Percentiles rank a stretch among this genome's conserved stretches.
phyloP scores from a whole-genome alignment of 139 green algal genomes.

The Haematococcus lacustris region DNA sequence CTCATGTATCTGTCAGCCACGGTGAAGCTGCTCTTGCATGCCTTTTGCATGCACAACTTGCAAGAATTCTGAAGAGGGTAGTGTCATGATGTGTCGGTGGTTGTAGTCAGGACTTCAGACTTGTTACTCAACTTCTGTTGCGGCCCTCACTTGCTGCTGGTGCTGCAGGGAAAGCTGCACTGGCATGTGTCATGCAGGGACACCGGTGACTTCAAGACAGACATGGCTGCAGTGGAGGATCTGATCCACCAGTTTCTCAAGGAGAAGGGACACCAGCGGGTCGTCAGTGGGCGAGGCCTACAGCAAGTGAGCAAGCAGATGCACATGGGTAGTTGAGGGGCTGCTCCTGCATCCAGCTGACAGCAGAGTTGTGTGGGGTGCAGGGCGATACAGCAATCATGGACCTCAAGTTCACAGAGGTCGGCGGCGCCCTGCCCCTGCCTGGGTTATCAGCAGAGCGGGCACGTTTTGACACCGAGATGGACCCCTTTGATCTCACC shows the following conservation, averaged over 20 bases:
- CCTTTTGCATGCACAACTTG: too few species aligned
- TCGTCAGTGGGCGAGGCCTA: slow-evolving; percentile 42
- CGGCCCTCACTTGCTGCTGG: too few species aligned
- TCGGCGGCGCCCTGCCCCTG: slow-evolving; percentile 7
- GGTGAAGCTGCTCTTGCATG: too few species aligned
- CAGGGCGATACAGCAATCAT: slow-evolving; percentile 35
- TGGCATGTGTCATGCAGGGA: slow-evolving; percentile 25
- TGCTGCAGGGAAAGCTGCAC: too few species aligned
- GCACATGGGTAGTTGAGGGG: background rate
- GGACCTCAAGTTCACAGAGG: slow-evolving; percentile 26
- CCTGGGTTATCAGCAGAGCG: slow-evolving; percentile 26
- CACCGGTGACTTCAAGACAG: slow-evolving; percentile 37
- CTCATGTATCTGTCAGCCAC: too few species aligned
- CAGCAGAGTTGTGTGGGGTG: background rate
- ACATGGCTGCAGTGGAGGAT: slow-evolving; percentile 42
- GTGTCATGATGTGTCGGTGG: too few species aligned
- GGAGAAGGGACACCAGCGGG: slow-evolving; percentile 40
- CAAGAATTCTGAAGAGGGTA: too few species aligned
- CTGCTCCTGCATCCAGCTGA: background rate
- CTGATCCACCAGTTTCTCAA: slow-evolving; percentile 54
- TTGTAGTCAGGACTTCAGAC: too few species aligned
- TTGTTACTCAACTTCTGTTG: too few species aligned
- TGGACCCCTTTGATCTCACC: slow-evolving; percentile 32
- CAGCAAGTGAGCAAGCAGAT: background rate
- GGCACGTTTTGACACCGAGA: slow-evolving; percentile 38